Base-by-base conservation (phyloP, 2,329 filamentous ascomycete genomes). In the Colletotrichum sublineola region DNA sequence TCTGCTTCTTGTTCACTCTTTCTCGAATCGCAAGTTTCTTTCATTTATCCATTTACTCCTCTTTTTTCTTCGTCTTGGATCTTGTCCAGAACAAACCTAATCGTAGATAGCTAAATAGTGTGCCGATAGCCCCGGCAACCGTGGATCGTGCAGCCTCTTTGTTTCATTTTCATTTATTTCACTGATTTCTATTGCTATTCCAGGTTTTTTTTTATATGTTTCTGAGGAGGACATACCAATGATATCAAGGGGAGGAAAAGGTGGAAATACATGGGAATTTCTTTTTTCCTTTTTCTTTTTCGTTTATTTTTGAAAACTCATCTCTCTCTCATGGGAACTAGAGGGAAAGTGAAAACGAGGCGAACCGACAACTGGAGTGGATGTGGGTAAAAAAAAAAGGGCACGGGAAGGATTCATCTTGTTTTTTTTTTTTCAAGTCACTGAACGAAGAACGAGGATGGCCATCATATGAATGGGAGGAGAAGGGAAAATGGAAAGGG, bases 211-310 rank as follows among this genome's bases (percentile, higher is more conserved):
- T 7, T 20, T 20, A 12, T 62, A 58, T 60, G 33, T 63, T 50
- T 64, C 8, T 46, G 68, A 67, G 67, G 67, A 73, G 67, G 71
- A 73, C 67, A 73, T 71, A 71, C 71, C 69, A 72, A 69, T 72
- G 69, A 72, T 72, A 72, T 72, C 69, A 69, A 72, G 69, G 66
- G 69, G 69, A 72, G 69, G 53, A 72, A 72, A 72, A 72, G 69
- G 69, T 64, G 69, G 68, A 67, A 62, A 50, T 11, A 46, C 18
- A 46, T 50, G 7, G 44, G 44, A 38, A 11, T 14, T 56, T 15
- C 12, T 38, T 14, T 15, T 38, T 36, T 2, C 4, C 4, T 9
- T n/a, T 14, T n/a, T 9, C n/a, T 46, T 20, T 20, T 44, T 3
- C 11, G 8, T 36, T 36, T 36, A 5, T 46, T n/a, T 46, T 46